Conservation (phyloP, 2,329 filamentous ascomycete genomes). For the Colletotrichum sp. region DNA sequence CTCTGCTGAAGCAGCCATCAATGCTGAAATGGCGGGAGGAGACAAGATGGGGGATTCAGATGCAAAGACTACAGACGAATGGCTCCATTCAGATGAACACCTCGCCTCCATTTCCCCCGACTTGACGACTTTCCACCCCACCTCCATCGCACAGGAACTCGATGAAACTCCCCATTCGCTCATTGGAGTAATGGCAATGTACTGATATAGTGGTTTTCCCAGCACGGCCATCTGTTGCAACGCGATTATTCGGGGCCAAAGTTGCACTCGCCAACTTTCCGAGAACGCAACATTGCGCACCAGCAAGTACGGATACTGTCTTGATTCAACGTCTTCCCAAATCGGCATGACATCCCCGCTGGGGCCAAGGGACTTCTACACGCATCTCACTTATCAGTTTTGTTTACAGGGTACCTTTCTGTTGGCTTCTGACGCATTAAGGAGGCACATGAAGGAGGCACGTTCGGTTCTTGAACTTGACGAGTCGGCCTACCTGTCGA, state of each 20-base stretch:
- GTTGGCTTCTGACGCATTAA: not conserved
- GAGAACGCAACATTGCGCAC: not conserved
- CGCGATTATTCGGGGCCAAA: not conserved
- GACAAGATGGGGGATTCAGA: not conserved
- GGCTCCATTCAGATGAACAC: slow-evolving; percentile 9
- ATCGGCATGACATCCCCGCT: not conserved
- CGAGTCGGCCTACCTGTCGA: not conserved
- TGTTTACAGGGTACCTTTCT: not conserved
- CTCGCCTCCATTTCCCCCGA: slow-evolving; percentile 4
- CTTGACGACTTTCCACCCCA: not conserved
- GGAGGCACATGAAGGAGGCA: not conserved
- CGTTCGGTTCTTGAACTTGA: not conserved
- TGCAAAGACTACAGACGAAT: not conserved
- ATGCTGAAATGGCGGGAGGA: not conserved
- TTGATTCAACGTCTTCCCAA: not conserved
- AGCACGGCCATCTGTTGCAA: not conserved
- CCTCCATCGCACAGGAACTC: not conserved
- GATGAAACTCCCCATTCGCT: not conserved
- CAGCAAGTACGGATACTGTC: not conserved
- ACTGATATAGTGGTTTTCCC: not conserved
- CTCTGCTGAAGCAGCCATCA: not conserved
- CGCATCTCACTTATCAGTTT: not conserved
- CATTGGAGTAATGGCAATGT: not conserved
- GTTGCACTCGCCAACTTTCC: not conserved
- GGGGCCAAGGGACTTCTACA: not conserved